Evolutionary conservation across 2,329 filamentous ascomycete species (phyloP).

Genomic region (Hypoxylon sp.): DNA sequence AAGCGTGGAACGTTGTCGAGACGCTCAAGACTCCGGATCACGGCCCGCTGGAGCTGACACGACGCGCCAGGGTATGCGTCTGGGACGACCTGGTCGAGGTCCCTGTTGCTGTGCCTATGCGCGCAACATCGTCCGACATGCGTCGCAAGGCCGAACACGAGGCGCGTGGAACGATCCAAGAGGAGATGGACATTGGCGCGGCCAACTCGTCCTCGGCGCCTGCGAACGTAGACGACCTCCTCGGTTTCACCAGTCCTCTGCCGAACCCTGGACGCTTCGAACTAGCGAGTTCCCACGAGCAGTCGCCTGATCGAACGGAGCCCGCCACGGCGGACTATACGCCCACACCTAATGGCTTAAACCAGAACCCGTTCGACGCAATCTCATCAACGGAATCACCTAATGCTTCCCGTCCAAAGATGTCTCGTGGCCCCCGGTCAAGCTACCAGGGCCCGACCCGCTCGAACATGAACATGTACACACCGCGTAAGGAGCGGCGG

Average conservation of each 20-base stretch:
- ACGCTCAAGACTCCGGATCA: conserved; percentile 94
- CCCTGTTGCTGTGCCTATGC: conserved; percentile 92
- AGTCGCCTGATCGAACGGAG: conserved; percentile 58
- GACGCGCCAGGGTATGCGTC: conserved; percentile 91
- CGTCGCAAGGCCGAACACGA: conserved; percentile 73
- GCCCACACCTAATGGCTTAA: conserved; percentile 43
- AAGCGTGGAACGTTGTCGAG: conserved; percentile 99
- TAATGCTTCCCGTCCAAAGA: conserved; percentile 32
- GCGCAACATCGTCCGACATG: conserved; percentile 86
- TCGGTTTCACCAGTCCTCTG: conserved; percentile 76
- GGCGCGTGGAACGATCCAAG: conserved; percentile 70
- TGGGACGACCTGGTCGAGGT: conserved; percentile 99
- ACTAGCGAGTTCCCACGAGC: conserved; percentile 65
- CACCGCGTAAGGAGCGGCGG: conserved; percentile 65
- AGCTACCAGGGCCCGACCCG: conserved; percentile 62
- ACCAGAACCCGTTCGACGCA: conserved; percentile 51
- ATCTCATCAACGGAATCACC: conserved; percentile 27
- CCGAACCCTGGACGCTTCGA: conserved; percentile 84
- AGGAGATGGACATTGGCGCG: conserved; percentile 93
- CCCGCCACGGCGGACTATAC: conserved; percentile 39
- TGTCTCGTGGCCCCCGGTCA: conserved; percentile 42
- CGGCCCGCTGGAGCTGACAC: conserved; percentile 91
- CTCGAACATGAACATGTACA: conserved; percentile 60
- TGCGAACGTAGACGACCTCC: conserved; percentile 73
- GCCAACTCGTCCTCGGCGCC: conserved; percentile 68